These are phyloP conservation scores for Aquilaria malaccensis DNA, from an alignment of 345 rosid species.

Conservation along the genomic window DNA sequence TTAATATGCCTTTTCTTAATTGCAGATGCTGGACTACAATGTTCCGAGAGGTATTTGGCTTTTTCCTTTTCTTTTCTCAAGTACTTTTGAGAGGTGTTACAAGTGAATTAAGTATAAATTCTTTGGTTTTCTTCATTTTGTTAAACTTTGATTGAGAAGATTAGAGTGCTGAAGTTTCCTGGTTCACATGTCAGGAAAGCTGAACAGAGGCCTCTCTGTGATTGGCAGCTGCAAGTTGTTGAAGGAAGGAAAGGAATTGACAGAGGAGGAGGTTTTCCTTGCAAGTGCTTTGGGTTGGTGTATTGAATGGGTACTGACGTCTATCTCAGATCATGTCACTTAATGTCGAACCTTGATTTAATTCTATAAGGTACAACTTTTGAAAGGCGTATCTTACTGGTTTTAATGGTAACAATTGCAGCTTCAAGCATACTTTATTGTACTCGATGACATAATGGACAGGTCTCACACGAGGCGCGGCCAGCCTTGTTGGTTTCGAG, in stretches of 20 bases:
- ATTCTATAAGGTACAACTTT: too few relatives aligned
- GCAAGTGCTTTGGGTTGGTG: slow-evolving; percentile 86
- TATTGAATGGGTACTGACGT: slow-evolving; percentile 65
- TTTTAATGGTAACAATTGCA: slow-evolving; percentile 21
- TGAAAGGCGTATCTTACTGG: slow-evolving; percentile 1
- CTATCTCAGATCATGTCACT: neutral
- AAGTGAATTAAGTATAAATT: too few relatives aligned
- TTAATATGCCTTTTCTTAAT: slow-evolving; percentile 4
- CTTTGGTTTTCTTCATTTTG: neutral
- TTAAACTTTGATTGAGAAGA: neutral
- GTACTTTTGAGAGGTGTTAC: neutral
- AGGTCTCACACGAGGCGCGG: slow-evolving; percentile 76
- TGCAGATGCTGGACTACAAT: slow-evolving; percentile 91
- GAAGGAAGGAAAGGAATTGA: slow-evolving; percentile 56
- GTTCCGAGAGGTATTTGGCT: slow-evolving; percentile 70
- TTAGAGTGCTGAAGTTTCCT: neutral
- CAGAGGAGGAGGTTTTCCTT: slow-evolving; percentile 59
- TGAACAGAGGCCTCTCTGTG: slow-evolving; percentile 91
- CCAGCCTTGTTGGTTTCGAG: slow-evolving; percentile 82
- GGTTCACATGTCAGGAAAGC: slow-evolving; percentile 49
- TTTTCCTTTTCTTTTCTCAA: neutral
- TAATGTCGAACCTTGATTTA: neutral
- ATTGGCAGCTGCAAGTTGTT: slow-evolving; percentile 66
- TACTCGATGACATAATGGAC: slow-evolving; percentile 87
- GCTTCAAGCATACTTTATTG: slow-evolving; percentile 80